Evolutionary conservation across 306 rosid genomes (phyloP), one percentile per base, ranked within the genome.

Genomic region (Fagus crenata): DNA sequence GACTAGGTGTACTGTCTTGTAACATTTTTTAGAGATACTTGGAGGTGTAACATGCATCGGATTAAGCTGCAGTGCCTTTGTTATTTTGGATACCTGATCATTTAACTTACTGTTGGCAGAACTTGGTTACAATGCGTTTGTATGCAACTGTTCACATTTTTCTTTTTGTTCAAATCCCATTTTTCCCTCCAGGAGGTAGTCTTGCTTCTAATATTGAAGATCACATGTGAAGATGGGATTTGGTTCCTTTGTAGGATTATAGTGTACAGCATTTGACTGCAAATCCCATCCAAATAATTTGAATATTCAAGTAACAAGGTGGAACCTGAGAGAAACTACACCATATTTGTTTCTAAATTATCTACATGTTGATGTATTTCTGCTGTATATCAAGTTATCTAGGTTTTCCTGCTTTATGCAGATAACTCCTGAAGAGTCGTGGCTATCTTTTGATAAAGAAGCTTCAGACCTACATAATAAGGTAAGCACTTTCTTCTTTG

Each of bases 381-480:
- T 37, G 11, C 14, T 37, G 28, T n/a, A 39, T 65, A 39, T 37
- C 40, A 65, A 17, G 71, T 65, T 7, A 28, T 61, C 60, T 67
- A 49, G 36, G 67, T 73, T 77, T 83, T 70, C 40, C 59, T 70
- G 79, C 69, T 15, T 73, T 80, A 56, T 80, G 77, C 90, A 94
- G 97, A 88, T 94, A 77, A 71, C 81, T 69, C 88, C 90, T 3
- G 98, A 92, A 18, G 98, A 92, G 72, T 89, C 93, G 4, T 92
- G 95, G 95, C 85, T 92, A 39, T 84, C 83, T 75, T 92, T 94
- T 84, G 90, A 89, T 77, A 78, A 92, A 84, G 96, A 94, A 81
- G 95, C 97, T 68, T 28, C 6, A 65, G 78, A 88, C 75, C 82
- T 94, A 42, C 98, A 92, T 85, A 90, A 94, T 70, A 92, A 92